These are phyloP conservation scores for Ulmus americana DNA, from an alignment of 331 rosid genomes.

Conservation along the genomic window DNA sequence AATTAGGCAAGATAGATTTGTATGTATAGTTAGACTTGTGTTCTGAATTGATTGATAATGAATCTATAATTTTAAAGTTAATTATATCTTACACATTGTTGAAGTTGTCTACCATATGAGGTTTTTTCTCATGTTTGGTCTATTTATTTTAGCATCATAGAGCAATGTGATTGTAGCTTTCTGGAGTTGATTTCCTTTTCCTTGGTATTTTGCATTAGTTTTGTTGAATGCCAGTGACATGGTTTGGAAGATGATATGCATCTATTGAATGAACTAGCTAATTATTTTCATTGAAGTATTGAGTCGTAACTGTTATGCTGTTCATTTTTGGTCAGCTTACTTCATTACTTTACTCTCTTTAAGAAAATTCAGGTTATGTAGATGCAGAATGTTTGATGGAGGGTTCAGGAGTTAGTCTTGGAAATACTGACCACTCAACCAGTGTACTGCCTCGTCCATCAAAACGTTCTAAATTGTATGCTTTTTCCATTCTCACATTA, in stretches of 20 bases:
- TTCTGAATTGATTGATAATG: no score
- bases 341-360: constrained; percentile 30
- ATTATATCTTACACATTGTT: background rate
- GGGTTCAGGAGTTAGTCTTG: constrained; percentile 45
- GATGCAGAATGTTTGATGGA: constrained; percentile 44
- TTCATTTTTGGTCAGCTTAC: constrained; percentile 10
- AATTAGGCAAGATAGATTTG: no score
- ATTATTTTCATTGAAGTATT: background rate
- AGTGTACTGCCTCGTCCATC: constrained; percentile 56
- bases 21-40: no score
- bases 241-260: constrained; percentile 9
- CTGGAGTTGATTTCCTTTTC: background rate
- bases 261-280: constrained; percentile 3
- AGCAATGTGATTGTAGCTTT: constrained; percentile 10
- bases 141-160: constrained; percentile 1
- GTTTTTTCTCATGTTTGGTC: background rate
- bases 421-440: constrained; percentile 44
- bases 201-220: background rate
- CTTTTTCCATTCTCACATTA: constrained; percentile 26
- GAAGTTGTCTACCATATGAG: background rate
- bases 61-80: no score
- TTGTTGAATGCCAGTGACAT: constrained; percentile 5
- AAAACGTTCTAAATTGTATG: constrained; percentile 85
- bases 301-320: background rate
- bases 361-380: constrained; percentile 37